phyloP scores from a whole-genome alignment of 2,329 filamentous ascomycete genomes.

The Daldinia sp. region DNA sequence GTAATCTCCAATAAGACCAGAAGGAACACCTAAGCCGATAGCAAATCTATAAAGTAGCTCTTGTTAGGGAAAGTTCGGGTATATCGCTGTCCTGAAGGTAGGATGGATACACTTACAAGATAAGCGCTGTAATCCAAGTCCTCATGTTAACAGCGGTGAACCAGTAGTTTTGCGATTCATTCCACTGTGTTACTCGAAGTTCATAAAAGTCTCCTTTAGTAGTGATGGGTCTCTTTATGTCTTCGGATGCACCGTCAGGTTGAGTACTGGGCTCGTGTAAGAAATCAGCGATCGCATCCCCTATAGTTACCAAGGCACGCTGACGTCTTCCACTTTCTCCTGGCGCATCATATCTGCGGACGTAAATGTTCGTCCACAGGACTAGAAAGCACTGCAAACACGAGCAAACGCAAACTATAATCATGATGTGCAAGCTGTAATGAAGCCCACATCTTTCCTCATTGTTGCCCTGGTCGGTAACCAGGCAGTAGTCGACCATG shows the following conservation, averaged over 20 bases:
- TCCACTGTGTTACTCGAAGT: neutral
- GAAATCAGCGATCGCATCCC: conserved; percentile 3
- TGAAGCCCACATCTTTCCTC: conserved; percentile 1
- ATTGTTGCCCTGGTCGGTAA: neutral
- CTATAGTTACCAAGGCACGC: neutral
- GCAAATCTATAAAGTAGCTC: neutral
- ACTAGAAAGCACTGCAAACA: neutral
- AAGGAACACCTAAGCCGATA: neutral
- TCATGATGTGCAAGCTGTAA: neutral
- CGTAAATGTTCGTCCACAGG: neutral
- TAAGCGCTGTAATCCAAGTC: neutral
- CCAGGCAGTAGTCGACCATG: neutral
- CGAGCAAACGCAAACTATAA: neutral
- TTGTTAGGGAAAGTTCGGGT: neutral
- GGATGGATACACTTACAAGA: neutral
- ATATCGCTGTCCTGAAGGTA: neutral
- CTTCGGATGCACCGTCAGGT: neutral
- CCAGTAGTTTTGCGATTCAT: neutral
- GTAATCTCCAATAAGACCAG: neutral
- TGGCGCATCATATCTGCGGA: neutral
- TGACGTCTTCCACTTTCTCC: conserved; percentile 1
- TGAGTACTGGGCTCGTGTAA: neutral
- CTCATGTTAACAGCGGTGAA: neutral
- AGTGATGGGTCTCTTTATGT: neutral
- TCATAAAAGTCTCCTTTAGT: neutral